A percentile compares a stretch with the other conserved stretches of the same genome.
Conservation (phyloP, 805 yeast species). For the Hagleromyces aurorensis region DNA sequence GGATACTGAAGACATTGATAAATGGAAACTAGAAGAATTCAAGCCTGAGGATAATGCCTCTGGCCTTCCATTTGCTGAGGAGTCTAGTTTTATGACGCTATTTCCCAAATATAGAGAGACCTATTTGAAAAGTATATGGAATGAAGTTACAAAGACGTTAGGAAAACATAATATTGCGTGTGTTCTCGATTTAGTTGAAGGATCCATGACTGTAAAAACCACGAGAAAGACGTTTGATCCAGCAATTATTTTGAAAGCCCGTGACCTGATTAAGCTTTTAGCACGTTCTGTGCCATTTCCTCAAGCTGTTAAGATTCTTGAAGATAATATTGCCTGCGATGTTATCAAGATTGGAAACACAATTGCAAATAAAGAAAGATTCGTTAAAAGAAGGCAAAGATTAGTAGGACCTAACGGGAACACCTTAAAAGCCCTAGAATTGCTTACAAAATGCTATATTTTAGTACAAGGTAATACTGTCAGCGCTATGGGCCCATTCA, state of each 20-base stretch:
- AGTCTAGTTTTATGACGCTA: slow-evolving; percentile 86
- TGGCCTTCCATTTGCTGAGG: slow-evolving; percentile 90
- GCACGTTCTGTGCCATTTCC: slow-evolving; percentile 97
- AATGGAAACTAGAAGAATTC: slow-evolving; percentile 87
- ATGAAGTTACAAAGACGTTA: slow-evolving; percentile 77
- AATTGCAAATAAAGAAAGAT: slow-evolving; percentile 86
- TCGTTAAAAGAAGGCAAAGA: slow-evolving; percentile 92
- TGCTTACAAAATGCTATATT: slow-evolving; percentile 90
- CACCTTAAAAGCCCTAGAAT: slow-evolving; percentile 89
- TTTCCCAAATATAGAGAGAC: slow-evolving; percentile 96
- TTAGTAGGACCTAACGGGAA: slow-evolving; percentile 96
- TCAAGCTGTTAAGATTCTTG: slow-evolving; percentile 85
- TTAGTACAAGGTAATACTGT: slow-evolving; percentile 97
- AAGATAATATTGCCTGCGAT: slow-evolving; percentile 92
- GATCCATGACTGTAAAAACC: slow-evolving; percentile 94
- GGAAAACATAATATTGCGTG: slow-evolving; percentile 73
- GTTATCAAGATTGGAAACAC: slow-evolving; percentile 89
- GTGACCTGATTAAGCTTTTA: slow-evolving; percentile 86
- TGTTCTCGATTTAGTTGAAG: slow-evolving; percentile 84
- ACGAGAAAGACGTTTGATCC: slow-evolving; percentile 96
- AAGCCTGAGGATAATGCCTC: slow-evolving; percentile 81
- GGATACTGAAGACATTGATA: slow-evolving; percentile 93
- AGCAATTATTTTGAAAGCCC: slow-evolving; percentile 83
- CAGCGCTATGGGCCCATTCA: slow-evolving; percentile 92
- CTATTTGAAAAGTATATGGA: slow-evolving; percentile 85